These are phyloP conservation scores for Penicillium herquei DNA, from an alignment of 495 filamentous ascomycete species.

Conservation along the genomic window DNA sequence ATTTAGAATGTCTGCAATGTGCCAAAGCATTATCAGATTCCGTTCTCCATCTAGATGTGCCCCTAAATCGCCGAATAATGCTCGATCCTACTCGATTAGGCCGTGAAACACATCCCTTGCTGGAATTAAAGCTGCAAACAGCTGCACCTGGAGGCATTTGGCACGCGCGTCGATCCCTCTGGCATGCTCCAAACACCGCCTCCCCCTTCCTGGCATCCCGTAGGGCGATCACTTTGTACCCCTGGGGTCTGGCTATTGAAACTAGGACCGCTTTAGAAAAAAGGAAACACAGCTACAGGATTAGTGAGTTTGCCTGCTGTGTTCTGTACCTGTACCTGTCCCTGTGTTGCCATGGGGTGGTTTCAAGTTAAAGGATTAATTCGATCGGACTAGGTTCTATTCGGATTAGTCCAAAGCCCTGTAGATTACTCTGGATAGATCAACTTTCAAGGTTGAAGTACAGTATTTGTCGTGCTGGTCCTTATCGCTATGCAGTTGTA, in stretches of 20 bases:
- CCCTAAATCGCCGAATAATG: background rate
- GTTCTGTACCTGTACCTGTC: too few relatives aligned
- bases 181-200: conserved; percentile 37
- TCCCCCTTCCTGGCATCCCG: conserved; percentile 30
- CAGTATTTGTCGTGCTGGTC: too few relatives aligned
- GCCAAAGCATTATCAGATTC: background rate
- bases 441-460: too few relatives aligned
- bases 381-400: too few relatives aligned
- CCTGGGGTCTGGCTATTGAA: conserved; percentile 4
- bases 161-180: conserved; percentile 27
- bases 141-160: conserved; percentile 10
- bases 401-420: too few relatives aligned
- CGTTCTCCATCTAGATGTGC: background rate
- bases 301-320: background rate
- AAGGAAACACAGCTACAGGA: background rate
- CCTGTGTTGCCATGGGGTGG: too few relatives aligned
- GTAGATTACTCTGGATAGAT: too few relatives aligned
- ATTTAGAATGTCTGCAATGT: background rate
- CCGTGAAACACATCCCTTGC: conserved; percentile 6
- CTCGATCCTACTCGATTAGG: background rate
- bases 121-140: conserved; percentile 21
- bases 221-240: conserved; percentile 10
- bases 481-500: background rate
- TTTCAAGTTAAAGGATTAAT: too few relatives aligned
- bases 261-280: conserved; percentile 1